phyloP scores from a whole-genome alignment of 371 early-diverging fungal genomes.

The Phascolomyces articulosus region DNA sequence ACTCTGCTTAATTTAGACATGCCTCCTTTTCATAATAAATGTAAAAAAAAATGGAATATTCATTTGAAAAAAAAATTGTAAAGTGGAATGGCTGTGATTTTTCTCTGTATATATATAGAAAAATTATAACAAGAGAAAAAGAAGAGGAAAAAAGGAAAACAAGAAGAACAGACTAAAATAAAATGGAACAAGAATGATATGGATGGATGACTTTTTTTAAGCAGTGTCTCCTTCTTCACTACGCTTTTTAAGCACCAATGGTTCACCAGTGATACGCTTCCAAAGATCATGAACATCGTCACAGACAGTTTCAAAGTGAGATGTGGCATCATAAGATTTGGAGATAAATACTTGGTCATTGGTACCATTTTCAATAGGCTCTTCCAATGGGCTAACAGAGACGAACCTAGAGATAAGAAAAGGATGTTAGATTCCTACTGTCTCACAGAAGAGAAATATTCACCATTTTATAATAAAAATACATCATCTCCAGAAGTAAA shows the following conservation, averaged over 20 bases:
- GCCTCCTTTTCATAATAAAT: background rate
- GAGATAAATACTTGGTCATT: slow-evolving; percentile 88
- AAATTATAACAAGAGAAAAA: too few relatives aligned
- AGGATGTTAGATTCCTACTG: too few relatives aligned
- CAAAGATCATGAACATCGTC: slow-evolving; percentile 96
- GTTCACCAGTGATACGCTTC: slow-evolving; percentile 91
- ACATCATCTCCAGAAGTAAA: too few relatives aligned
- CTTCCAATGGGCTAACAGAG: slow-evolving; percentile 79
- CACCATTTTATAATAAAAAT: too few relatives aligned
- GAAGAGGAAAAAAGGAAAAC: too few relatives aligned
- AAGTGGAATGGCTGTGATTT: too few relatives aligned
- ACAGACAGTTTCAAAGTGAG: slow-evolving; percentile 98
- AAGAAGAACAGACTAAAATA: background rate
- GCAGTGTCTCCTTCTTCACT: slow-evolving; percentile 58
- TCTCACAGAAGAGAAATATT: too few relatives aligned
- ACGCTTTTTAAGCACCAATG: slow-evolving; percentile 74
- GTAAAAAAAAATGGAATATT: background rate
- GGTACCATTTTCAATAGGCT: slow-evolving; percentile 85
- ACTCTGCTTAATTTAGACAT: too few relatives aligned
- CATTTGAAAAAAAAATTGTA: too few relatives aligned
- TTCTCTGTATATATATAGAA: too few relatives aligned
- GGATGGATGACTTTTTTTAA: slow-evolving; percentile 14
- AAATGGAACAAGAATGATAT: background rate
- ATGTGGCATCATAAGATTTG: slow-evolving; percentile 97
- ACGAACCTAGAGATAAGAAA: too few relatives aligned